Conservation (phyloP, 1,139 yeast genomes). For the Pichia sp. region DNA sequence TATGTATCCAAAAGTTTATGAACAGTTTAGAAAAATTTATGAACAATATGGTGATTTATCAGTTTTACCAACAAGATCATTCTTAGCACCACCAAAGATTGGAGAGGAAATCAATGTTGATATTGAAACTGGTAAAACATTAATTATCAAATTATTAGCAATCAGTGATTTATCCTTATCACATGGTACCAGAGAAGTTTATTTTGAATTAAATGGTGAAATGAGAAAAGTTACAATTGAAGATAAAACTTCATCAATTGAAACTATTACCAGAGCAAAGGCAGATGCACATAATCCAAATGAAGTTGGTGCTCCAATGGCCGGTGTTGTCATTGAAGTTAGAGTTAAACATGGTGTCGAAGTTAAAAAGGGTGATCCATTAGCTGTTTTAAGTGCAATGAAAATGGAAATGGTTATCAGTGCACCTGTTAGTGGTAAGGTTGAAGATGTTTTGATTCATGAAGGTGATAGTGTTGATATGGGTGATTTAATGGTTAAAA, state of each 20-base stretch:
- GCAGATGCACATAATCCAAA: conserved; percentile 81
- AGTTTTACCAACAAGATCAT: conserved; percentile 85
- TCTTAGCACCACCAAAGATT: conserved; percentile 78
- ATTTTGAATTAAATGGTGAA: conserved; percentile 97
- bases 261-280: conserved; percentile 80
- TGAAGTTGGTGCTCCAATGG: conserved; percentile 99
- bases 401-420: conserved; percentile 99
- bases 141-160: conserved; percentile 87
- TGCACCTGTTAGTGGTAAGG: conserved; percentile 82
- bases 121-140: conserved; percentile 90
- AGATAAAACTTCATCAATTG: conserved; percentile 81
- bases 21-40: conserved; percentile 65
- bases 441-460: conserved; percentile 67
- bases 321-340: conserved; percentile 95
- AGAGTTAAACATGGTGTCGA: conserved; percentile 81
- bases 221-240: conserved; percentile 90
- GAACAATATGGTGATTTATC: conserved; percentile 89
- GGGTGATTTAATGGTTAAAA: conserved; percentile 64
- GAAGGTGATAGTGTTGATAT: conserved; percentile 97
- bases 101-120: conserved; percentile 87
- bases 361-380: conserved; percentile 94
- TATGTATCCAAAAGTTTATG: conserved; percentile 97
- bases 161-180: conserved; percentile 80
- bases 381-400: conserved; percentile 95
- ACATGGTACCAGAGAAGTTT: conserved; percentile 92